These are phyloP conservation scores for Moricandia arvensis DNA, from an alignment of 345 rosid genomes.

Conservation along the genomic window DNA sequence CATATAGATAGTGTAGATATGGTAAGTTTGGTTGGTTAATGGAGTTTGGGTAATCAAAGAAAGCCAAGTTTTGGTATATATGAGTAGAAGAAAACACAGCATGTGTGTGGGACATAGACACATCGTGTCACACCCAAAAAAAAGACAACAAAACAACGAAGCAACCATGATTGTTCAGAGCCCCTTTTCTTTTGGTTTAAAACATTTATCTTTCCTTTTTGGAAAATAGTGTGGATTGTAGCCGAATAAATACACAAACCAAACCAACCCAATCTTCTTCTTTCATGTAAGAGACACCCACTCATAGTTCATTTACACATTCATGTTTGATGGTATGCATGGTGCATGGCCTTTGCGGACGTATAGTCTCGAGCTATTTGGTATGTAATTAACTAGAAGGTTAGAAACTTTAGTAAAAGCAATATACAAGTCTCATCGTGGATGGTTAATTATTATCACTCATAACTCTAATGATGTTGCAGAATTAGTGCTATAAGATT, in stretches of 20 bases:
- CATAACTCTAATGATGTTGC: not conserved
- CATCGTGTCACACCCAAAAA: not conserved
- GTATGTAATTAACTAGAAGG: not conserved
- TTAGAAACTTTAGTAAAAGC: not conserved
- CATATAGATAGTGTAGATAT: not conserved
- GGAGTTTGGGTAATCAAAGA: not conserved
- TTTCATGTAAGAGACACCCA: not conserved
- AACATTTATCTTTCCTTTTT: constrained; percentile 35
- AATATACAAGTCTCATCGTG: not conserved
- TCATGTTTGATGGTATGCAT: not conserved
- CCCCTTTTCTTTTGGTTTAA: constrained; percentile 16
- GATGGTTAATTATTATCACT: not conserved
- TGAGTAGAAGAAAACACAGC: constrained; percentile 10
- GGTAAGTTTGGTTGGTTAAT: not conserved
- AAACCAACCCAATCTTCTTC: not conserved
- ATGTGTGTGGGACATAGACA: constrained; percentile 34
- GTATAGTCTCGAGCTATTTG: not conserved
- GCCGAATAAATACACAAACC: constrained; percentile 27
- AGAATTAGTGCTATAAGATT: not conserved
- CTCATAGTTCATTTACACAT: not conserved
- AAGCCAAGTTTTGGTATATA: not conserved
- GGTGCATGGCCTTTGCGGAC: not conserved
- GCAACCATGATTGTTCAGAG: constrained; percentile 26
- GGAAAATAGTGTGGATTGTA: constrained; percentile 31
- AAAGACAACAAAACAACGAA: constrained; percentile 38